Evolutionary conservation across 148 eudicot species (phyloP), one percentile per base, ranked within the genome.

Genomic region (Cornus suecica): DNA sequence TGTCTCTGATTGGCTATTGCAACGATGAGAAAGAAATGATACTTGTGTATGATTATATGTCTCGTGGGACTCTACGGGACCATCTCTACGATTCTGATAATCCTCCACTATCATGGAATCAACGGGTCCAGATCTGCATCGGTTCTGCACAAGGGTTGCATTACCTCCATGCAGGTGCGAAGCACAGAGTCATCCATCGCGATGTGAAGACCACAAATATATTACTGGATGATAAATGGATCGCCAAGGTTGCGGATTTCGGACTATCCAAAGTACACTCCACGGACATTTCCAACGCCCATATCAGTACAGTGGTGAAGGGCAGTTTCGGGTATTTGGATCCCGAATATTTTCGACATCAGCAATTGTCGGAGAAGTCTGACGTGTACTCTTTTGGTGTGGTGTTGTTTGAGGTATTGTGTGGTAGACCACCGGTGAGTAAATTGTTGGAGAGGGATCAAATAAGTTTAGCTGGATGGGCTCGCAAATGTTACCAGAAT

Each of bases 321-420:
- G 81, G 84, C 16, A 80, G 48, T n/a, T 25, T 80, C 56, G 79
- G 79, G 30, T 75, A 80, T 69, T 10, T 80, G 51, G 82, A 80
- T 56, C 76, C 79, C 1, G 75, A 80, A 27, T 80, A 80, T 70
- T 80, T 10, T 23, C 29, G 41, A 0, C 34, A 16, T 5, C 75
- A 65, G 13, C 60, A 52, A 27, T 30, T 80, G 8, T 75, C 83
- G 0, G 61, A 66, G 10, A 80, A 80, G 13, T 75, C 76, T 2
- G 82, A 80, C 28, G 79, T 80, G 66, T 80, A 80, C 66, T 63
- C 83, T 20, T 80, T 75, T 25, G 83, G 83, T 0, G 79, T 75
- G 9, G 83, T 80, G 24, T 75, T 80, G 56, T 30, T 75, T 25
- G 83, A 80, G 27, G 79, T 80, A 4, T 56, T 80, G 51, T 80